Conservation (phyloP, 1,284 basidiomycete species). For the Salmacisia buchloeana region DNA sequence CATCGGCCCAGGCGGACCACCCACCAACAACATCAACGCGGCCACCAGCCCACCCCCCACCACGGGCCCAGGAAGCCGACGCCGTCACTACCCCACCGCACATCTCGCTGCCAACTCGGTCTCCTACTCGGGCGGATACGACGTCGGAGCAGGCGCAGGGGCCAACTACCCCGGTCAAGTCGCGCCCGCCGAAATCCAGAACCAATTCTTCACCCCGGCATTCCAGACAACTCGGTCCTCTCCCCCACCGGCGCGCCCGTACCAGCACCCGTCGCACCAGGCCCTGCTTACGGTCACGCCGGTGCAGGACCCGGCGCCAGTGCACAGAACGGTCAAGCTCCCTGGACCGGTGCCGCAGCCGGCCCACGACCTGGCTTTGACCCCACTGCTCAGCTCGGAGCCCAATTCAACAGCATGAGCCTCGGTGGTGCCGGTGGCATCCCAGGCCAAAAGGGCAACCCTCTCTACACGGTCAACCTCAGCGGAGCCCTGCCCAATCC, state of each 20-base stretch:
- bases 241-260: background rate
- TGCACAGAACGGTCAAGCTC: too few relatives aligned
- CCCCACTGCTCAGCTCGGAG: background rate
- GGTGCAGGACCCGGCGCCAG: conserved; percentile 6
- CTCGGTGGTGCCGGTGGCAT: conserved; percentile 14
- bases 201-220: conserved; percentile 20
- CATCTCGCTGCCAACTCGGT: conserved; percentile 48
- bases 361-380: background rate
- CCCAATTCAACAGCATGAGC: conserved; percentile 55
- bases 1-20: conserved; percentile 15
- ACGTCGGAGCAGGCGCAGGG: conserved; percentile 45
- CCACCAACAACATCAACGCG: background rate
- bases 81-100: conserved; percentile 54
- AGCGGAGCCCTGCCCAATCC: conserved; percentile 63
- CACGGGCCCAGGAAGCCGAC: conserved; percentile 51
- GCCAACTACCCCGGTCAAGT: conserved; percentile 20
- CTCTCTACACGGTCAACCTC: conserved; percentile 39
- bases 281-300: conserved; percentile 19
- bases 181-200: conserved; percentile 13
- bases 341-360: background rate
- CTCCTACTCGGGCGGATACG: conserved; percentile 51
- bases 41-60: conserved; percentile 48
- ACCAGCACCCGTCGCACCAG: conserved; percentile 12
- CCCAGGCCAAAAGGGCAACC: conserved; percentile 13
- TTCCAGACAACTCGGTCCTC: conserved; percentile 10